phyloP scores from a whole-genome alignment of 768 basidiomycete genomes.

The Suillus variegatus region DNA sequence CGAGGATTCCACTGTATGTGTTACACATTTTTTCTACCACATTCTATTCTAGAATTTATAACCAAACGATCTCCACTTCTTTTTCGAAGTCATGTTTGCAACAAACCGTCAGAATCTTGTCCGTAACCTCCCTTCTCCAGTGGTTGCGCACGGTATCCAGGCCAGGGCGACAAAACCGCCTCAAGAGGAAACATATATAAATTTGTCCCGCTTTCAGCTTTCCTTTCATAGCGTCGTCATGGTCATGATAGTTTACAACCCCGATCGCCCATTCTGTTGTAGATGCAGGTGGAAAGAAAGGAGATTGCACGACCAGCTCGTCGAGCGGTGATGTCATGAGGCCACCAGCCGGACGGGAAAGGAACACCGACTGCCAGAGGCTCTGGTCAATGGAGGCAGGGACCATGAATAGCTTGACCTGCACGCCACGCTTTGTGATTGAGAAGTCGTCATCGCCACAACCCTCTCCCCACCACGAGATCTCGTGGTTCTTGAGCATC shows the following conservation, averaged over 20 bases:
- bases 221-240: not conserved
- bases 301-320: not conserved
- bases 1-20: no score
- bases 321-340: not conserved
- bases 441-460: slow-evolving; percentile 6
- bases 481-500: slow-evolving; percentile 2
- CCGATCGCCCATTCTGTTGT: slow-evolving; percentile 9
- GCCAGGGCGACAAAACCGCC: not conserved
- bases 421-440: slow-evolving; percentile 10
- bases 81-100: not conserved
- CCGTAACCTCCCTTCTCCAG: not conserved
- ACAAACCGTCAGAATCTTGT: not conserved
- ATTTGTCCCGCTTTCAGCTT: not conserved
- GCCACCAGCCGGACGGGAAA: not conserved
- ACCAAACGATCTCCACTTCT: slow-evolving; percentile 1
- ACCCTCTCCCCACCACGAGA: slow-evolving; percentile 4
- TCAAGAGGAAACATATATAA: slow-evolving; percentile 9
- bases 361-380: slow-evolving; percentile 5
- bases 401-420: slow-evolving; percentile 7
- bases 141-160: not conserved
- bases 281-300: slow-evolving; percentile 3
- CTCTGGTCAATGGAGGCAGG: not conserved
- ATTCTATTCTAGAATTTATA: not conserved
- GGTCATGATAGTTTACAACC: slow-evolving; percentile 6
- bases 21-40: not conserved